phyloP scores from a whole-genome alignment of 176 grass and related monocot genomes.

The Phoenix dactylifera region DNA sequence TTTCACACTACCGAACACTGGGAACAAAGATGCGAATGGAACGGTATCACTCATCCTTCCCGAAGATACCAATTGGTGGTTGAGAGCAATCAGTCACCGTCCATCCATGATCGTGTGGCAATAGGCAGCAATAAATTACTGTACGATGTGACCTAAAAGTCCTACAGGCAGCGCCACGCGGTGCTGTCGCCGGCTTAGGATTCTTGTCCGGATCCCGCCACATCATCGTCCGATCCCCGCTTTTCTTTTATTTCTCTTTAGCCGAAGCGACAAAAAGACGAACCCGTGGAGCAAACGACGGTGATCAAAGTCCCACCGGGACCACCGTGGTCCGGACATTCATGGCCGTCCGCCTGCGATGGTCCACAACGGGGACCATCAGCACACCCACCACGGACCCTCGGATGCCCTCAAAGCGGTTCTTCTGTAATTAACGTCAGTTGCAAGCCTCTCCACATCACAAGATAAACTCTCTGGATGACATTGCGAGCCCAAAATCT shows the following conservation, averaged over 20 bases:
- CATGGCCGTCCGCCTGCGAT: too few relatives aligned
- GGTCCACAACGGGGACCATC: too few relatives aligned
- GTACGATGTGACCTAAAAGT: slow-evolving; percentile 14
- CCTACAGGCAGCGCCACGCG: slow-evolving; percentile 10
- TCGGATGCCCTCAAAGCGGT: too few relatives aligned
- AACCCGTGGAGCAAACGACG: not conserved
- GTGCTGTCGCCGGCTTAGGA: slow-evolving; percentile 19
- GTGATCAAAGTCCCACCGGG: too few relatives aligned
- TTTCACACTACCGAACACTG: slow-evolving; percentile 9
- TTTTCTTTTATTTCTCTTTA: slow-evolving; percentile 2
- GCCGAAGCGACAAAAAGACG: not conserved
- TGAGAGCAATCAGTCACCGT: not conserved
- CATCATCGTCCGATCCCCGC: slow-evolving; percentile 6
- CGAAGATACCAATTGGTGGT: too few relatives aligned
- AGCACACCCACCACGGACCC: too few relatives aligned
- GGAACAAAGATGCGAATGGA: not conserved
- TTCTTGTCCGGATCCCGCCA: slow-evolving; percentile 18
- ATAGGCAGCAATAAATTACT: not conserved
- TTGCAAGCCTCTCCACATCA: too few relatives aligned
- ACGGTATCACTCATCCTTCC: too few relatives aligned
- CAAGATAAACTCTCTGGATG: too few relatives aligned
- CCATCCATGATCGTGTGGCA: not conserved
- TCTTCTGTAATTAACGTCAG: too few relatives aligned
- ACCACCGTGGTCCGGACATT: too few relatives aligned
- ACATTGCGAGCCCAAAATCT: too few relatives aligned